These are phyloP conservation scores for Aegilops umbellulata DNA, from an alignment of 176 grass and related monocot species.

Conservation along the genomic window DNA sequence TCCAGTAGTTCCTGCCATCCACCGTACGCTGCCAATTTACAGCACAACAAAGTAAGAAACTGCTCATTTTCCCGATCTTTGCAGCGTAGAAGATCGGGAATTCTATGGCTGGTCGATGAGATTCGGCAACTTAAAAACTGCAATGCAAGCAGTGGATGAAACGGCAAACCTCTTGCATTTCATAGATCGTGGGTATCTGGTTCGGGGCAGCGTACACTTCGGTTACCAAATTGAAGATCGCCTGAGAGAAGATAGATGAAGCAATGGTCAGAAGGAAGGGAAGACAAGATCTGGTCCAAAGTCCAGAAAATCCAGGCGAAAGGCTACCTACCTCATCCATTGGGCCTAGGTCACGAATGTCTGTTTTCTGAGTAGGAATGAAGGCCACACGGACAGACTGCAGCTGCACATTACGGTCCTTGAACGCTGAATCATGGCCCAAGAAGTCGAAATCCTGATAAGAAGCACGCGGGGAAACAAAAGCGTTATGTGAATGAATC, in stretches of 20 bases:
- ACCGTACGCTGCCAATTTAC: constrained; percentile 56
- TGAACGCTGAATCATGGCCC: constrained; percentile 94
- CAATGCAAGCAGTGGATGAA: not conserved
- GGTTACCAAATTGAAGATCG: constrained; percentile 84
- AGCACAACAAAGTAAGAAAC: too few relatives aligned
- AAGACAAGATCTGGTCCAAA: not conserved
- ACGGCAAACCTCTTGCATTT: constrained; percentile 75
- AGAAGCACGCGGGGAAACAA: not conserved
- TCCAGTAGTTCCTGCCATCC: constrained; percentile 98
- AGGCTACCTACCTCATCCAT: constrained; percentile 76
- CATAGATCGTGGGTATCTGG: constrained; percentile 71
- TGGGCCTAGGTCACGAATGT: constrained; percentile 76
- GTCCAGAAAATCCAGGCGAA: not conserved
- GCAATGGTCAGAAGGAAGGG: too few relatives aligned
- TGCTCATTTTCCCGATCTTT: not conserved
- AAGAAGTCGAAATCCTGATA: constrained; percentile 85
- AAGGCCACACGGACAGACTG: constrained; percentile 84
- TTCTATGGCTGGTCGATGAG: not conserved
- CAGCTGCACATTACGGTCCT: constrained; percentile 68
- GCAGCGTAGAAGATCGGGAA: not conserved
- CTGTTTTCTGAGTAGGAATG: constrained; percentile 78
- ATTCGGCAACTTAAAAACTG: not conserved
- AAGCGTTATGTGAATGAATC: not conserved
- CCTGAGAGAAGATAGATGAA: constrained; percentile 34
- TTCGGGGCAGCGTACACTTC: constrained; percentile 85